Evolutionary conservation across 495 filamentous ascomycete species (phyloP), one percentile per base, ranked within the genome.

Genomic region (Xylaria grammica): DNA sequence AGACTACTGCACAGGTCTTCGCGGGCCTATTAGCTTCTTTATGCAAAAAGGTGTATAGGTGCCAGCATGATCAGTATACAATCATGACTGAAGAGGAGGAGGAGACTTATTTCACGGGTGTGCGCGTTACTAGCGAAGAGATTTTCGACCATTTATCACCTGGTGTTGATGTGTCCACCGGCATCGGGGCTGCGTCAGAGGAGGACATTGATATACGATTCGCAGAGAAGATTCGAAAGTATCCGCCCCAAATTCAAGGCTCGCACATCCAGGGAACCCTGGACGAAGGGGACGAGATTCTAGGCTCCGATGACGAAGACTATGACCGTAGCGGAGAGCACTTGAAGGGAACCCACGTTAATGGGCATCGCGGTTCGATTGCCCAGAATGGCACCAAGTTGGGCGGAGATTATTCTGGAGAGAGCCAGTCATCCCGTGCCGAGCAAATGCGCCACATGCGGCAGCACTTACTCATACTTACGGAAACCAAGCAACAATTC

Each of bases 1-100:
- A 81, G 64, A 86, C 76, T 0, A 93, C 94, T 0, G 84, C 86
- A 3, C 82, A 88, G 51, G 85, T 97, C 20, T 99, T 97, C 66
- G 85, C 83, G 26, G 83, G 85, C 29, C 78, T 97, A 22, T 84
- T 98, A 13, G 82, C 80, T 24, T 77, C 82, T 2, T 73, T 97
- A 13, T 91, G 95, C 67, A 83, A 85, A 19, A 84, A 88, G 65
- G 83, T 90, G 3, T 73, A 81, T 13, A 83, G 87, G 42, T 97
- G 94, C 71, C 86, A 85, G 22, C 53, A 72, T 6, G 85, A 91
- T 53, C 74, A 69, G 22, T 53, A 64, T 26, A 67, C 73, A 1
- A 75, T 78, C n/a, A 85, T 89, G 38, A 78, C 81, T 13, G 80
- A 82, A 60, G 84, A 84, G 26, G 83, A 86, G 46, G 83, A 86